Conservation (phyloP, 2,329 filamentous ascomycete genomes). For the Alternaria alternata region DNA sequence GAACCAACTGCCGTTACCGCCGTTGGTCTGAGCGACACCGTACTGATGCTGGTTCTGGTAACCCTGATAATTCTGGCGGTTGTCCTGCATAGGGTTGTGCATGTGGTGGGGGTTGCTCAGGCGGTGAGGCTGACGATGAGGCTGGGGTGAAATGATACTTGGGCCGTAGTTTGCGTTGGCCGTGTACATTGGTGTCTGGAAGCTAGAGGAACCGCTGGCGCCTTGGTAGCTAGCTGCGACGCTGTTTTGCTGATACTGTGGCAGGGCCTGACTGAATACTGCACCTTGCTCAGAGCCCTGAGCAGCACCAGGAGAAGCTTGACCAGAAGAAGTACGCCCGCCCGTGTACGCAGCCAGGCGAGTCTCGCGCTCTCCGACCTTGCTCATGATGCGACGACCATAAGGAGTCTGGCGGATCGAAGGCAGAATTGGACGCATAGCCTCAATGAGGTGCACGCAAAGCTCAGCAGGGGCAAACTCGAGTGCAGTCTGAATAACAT, state of each 20-base stretch:
- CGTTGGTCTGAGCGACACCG: slow-evolving; percentile 34
- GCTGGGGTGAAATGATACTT: slow-evolving; percentile 47
- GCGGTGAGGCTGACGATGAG: slow-evolving; percentile 47
- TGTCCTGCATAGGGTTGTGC: slow-evolving; percentile 49
- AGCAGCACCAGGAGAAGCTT: slow-evolving; percentile 39
- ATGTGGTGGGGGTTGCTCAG: slow-evolving; percentile 50
- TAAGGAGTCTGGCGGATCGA: slow-evolving; percentile 90
- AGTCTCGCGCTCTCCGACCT: slow-evolving; percentile 71
- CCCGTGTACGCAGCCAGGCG: slow-evolving; percentile 41
- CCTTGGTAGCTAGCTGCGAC: slow-evolving; percentile 29
- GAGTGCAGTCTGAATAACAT: slow-evolving; percentile 91
- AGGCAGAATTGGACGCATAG: slow-evolving; percentile 83
- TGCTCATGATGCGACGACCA: slow-evolving; percentile 90
- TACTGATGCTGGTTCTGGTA: slow-evolving; percentile 52
- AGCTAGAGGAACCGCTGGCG: slow-evolving; percentile 23
- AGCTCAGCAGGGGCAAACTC: slow-evolving; percentile 48
- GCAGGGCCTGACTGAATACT: slow-evolving; percentile 30
- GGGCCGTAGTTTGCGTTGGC: slow-evolving; percentile 40
- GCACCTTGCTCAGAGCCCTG: slow-evolving; percentile 34
- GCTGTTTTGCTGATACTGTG: slow-evolving; percentile 9
- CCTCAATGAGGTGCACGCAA: slow-evolving; percentile 73
- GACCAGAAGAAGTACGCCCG: slow-evolving; percentile 34
- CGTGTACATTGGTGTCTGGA: slow-evolving; percentile 46
- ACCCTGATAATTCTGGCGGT: slow-evolving; percentile 45
- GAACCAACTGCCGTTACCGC: slow-evolving; percentile 16